Conservation (phyloP, 140 eudicot genomes). For the Oenanthe javanica region DNA sequence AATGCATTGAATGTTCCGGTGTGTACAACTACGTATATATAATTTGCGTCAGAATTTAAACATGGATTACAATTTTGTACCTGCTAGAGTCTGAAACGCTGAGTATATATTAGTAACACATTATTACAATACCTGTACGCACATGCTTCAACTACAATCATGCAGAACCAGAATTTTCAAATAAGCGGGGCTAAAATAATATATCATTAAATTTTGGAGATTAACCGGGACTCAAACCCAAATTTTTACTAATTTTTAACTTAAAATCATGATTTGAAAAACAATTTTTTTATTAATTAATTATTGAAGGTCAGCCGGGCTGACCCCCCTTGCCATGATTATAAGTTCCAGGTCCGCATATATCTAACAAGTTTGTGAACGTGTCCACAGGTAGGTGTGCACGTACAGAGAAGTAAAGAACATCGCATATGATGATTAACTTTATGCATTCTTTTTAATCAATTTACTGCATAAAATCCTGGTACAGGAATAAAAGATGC, state of each 20-base stretch:
- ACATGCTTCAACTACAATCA: background rate
- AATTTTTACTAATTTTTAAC: no score
- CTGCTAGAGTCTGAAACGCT: background rate
- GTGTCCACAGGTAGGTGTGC: background rate
- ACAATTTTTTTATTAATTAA: no score
- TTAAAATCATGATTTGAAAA: no score
- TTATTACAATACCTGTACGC: background rate
- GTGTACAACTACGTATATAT: background rate
- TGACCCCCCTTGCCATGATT: no score
- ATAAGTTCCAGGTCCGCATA: background rate
- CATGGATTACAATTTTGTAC: background rate
- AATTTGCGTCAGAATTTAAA: background rate
- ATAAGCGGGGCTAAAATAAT: no score
- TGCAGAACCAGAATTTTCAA: no score
- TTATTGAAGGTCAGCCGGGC: no score
- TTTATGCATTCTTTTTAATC: background rate
- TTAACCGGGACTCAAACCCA: no score
- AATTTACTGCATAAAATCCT: background rate
- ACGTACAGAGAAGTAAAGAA: background rate
- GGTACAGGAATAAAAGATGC: background rate
- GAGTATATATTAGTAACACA: background rate
- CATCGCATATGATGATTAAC: background rate
- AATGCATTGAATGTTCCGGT: conserved; percentile 3
- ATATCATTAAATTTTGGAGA: no score
- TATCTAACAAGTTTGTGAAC: background rate